phyloP scores from a whole-genome alignment of 2,329 filamentous ascomycete species.

The Scytalidium sp. region DNA sequence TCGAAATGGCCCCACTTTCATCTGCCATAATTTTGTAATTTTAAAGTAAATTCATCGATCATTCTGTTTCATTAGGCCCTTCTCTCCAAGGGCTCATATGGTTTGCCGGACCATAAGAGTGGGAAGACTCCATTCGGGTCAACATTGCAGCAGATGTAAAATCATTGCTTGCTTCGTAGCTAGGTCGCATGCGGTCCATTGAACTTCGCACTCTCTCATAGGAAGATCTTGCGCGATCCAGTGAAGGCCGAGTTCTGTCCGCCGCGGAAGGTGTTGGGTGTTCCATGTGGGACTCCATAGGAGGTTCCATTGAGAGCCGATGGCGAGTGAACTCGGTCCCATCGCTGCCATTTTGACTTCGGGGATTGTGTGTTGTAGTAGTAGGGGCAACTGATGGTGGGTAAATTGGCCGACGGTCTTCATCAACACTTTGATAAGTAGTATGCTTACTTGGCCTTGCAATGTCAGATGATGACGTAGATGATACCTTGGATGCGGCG shows the following conservation, averaged over 20 bases:
- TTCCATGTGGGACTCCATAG: constrained; percentile 11
- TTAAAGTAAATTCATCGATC: constrained; percentile 11
- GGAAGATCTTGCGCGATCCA: constrained; percentile 71
- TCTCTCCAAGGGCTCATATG: constrained; percentile 18
- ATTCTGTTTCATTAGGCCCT: constrained; percentile 14
- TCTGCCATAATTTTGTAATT: constrained; percentile 4
- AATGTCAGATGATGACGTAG: constrained; percentile 59
- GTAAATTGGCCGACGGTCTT: constrained; percentile 91
- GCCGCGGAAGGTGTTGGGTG: constrained; percentile 27
- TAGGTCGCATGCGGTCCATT: constrained; percentile 80
- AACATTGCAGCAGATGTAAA: constrained; percentile 89
- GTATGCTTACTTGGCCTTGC: constrained; percentile 44
- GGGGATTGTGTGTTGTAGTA: constrained; percentile 71
- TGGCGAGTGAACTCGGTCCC: constrained; percentile 83
- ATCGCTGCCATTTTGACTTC: constrained; percentile 88
- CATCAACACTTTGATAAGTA: constrained; percentile 66
- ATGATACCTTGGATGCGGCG: constrained; percentile 41
- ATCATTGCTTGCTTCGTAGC: constrained; percentile 84
- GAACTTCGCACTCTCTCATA: constrained; percentile 83
- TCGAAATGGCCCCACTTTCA: constrained; percentile 22
- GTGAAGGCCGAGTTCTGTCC: constrained; percentile 60
- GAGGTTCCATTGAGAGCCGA: constrained; percentile 56
- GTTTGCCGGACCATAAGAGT: constrained; percentile 28
- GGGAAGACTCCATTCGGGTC: constrained; percentile 75
- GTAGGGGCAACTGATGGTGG: constrained; percentile 82